Evolutionary conservation across 2,329 filamentous ascomycete species (phyloP).

Genomic region (Huntiella abstrusa): DNA sequence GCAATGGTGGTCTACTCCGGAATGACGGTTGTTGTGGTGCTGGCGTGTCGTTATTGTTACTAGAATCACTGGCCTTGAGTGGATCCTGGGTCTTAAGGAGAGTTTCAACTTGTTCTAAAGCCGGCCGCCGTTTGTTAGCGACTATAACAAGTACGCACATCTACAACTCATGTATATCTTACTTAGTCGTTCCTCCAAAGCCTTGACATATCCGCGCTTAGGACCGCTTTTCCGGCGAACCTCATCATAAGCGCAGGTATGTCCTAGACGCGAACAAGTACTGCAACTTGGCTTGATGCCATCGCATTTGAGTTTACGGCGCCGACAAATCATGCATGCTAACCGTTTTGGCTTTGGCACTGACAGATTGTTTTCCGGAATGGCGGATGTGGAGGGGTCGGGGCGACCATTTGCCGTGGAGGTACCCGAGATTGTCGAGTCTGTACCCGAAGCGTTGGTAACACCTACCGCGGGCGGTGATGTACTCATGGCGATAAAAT

Average conservation of each 20-base stretch:
- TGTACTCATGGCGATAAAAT: not conserved
- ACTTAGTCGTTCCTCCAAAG: slow-evolving; percentile 83
- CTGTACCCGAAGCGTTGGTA: not conserved
- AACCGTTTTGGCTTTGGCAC: slow-evolving; percentile 77
- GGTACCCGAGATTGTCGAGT: not conserved
- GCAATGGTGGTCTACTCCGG: not conserved
- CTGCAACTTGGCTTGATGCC: slow-evolving; percentile 69
- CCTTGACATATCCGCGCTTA: slow-evolving; percentile 87
- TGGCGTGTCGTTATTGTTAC: not conserved
- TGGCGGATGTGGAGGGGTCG: slow-evolving; percentile 19
- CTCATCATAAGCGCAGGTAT: slow-evolving; percentile 81
- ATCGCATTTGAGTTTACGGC: slow-evolving; percentile 82
- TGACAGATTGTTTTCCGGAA: slow-evolving; percentile 32
- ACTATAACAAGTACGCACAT: not conserved
- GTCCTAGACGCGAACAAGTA: slow-evolving; percentile 70
- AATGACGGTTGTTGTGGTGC: slow-evolving; percentile 1
- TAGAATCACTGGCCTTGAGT: slow-evolving; percentile 1
- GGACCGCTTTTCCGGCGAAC: slow-evolving; percentile 86
- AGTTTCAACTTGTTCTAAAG: slow-evolving; percentile 74
- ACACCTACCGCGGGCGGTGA: no score
- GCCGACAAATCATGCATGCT: slow-evolving; percentile 84
- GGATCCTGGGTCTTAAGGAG: slow-evolving; percentile 64
- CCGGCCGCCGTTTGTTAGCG: not conserved
- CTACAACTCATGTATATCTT: slow-evolving; percentile 20
- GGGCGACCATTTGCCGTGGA: slow-evolving; percentile 14